A percentile compares a stretch with the other conserved stretches of the same genome.
phyloP scores from a whole-genome alignment of 139 green algal species.

The Chlamydomonas sp. region DNA sequence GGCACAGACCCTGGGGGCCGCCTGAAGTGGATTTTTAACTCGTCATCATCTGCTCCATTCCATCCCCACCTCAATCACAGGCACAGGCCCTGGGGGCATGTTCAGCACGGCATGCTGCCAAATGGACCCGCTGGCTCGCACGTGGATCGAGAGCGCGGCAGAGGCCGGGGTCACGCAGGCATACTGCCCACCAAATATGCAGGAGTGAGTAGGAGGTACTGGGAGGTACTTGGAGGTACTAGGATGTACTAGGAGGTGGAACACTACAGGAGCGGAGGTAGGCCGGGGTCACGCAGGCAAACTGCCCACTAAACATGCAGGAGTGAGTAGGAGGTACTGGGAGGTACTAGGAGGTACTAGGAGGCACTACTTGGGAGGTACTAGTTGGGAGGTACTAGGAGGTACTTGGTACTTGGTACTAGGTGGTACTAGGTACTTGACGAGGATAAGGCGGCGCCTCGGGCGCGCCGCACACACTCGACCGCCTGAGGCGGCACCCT shows the following conservation, averaged over 20 bases:
- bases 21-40: no score
- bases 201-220: background rate
- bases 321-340: background rate
- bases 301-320: background rate
- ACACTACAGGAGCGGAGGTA: background rate
- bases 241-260: background rate
- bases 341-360: no score
- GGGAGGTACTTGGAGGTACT: no score
- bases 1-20: no score
- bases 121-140: conserved; percentile 4
- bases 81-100: conserved; percentile 12
- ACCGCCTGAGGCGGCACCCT: no score
- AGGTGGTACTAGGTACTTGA: no score
- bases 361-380: background rate
- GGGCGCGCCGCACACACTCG: no score
- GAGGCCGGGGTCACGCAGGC: background rate
- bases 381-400: background rate
- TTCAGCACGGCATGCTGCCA: conserved; percentile 11
- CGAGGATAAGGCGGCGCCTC: no score
- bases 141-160: background rate
- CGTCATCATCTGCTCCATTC: background rate
- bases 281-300: background rate
- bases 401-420: no score
- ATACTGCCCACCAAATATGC: background rate
- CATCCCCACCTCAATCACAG: background rate